Evolutionary conservation across 306 rosid species (phyloP).

Genomic region (Cicer bijugum): DNA sequence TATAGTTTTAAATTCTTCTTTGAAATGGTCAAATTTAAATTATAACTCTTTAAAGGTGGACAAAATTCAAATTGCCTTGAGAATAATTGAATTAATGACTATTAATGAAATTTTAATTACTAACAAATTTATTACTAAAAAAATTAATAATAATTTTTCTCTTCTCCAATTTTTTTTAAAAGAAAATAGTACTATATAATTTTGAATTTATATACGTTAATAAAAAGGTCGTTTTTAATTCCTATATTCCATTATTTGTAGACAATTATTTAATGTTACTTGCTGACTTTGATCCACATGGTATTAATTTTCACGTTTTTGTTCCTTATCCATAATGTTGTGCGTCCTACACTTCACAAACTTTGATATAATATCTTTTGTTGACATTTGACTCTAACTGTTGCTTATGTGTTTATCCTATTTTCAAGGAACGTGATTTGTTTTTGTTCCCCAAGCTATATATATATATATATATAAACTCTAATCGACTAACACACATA

Average conservation of each 20-base stretch:
- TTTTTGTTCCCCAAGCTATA: background rate
- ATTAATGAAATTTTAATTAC: too few species aligned
- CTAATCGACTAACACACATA: background rate
- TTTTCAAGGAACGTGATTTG: background rate
- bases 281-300: conserved; percentile 37
- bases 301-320: background rate
- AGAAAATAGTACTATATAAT: too few species aligned
- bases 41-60: too few species aligned
- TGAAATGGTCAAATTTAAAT: too few species aligned
- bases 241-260: background rate
- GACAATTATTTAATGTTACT: background rate
- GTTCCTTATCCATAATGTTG: conserved; percentile 7
- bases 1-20: too few species aligned
- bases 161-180: too few species aligned
- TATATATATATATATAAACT: conserved; percentile 15
- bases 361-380: conserved; percentile 6
- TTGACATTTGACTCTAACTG: conserved; percentile 31
- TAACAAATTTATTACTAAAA: too few species aligned
- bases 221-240: too few species aligned
- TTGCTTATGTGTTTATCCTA: conserved; percentile 30
- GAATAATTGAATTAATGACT: too few species aligned
- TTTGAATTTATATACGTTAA: too few species aligned
- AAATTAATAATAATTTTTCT: too few species aligned
- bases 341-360: background rate
- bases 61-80: too few species aligned